Base-by-base conservation (phyloP, 2,329 filamentous ascomycete genomes). In the Apiospora sp. region DNA sequence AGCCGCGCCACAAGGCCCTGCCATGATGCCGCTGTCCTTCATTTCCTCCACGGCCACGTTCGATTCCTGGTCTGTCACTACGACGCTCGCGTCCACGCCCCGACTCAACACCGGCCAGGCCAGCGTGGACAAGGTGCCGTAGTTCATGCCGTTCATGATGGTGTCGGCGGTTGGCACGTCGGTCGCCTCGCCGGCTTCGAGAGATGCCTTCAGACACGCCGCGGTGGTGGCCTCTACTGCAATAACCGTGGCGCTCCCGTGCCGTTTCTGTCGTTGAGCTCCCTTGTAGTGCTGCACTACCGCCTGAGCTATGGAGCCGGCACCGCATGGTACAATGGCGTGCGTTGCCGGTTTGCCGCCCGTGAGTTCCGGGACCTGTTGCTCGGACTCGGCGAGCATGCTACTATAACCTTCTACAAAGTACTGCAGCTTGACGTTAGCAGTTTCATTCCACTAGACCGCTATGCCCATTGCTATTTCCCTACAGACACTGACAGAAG, bases 391-490 rank as follows among this genome's bases (percentile, higher is more conserved):
- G 3, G 82, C 80, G 74, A 95, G 84, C 87, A 95, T 92, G 0
- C 93, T 94, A 5, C 86, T 86, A 77, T 96, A 96, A 0, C 94
- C 94, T 73, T 96, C 90, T 0, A 94, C 92, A 30, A 95, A 92
- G 90, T 92, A 95, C 80, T 89, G 67, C 16, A 19, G 12, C 22
- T 41, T 14, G 3, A 14, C 8, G 24, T 64, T 22, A 64, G 58
- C 22, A 41, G 8, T 64, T 22, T 64, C 8, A 14, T 41, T 30
- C 16, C 58, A 22, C 30, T 5, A 37, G 7, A 5, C 16, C 16
- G 19, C 16, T n/a, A 19, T 13, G n/a, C 30, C 19, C 4, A 22
- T 64, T 64, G 34, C n/a, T 19, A 41, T 34, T 16, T 44, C 16
- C 43, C 16, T 16, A 41, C 37, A 3, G 43, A 22, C 6, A n/a